phyloP scores from a whole-genome alignment of 495 filamentous ascomycete species.

The Podospora appendiculata region DNA sequence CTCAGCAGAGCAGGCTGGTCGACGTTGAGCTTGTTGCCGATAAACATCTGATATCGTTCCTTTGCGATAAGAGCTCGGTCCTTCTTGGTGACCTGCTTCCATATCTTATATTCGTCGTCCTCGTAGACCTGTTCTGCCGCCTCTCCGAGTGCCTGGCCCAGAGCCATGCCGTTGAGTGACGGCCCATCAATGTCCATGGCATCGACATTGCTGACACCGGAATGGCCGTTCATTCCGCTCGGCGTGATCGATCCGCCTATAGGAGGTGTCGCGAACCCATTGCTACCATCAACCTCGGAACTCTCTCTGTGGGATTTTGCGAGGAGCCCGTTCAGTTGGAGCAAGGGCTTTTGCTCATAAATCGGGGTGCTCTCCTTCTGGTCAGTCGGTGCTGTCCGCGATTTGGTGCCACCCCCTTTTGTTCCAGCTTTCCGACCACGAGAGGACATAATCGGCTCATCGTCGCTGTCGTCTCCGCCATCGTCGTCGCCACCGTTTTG shows the following conservation, averaged over 20 bases:
- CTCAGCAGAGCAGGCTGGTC: constrained; percentile 84
- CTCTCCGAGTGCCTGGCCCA: constrained; percentile 44
- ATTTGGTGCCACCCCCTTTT: constrained; percentile 63
- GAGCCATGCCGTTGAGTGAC: constrained; percentile 51
- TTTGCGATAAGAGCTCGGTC: constrained; percentile 81
- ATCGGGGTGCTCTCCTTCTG: constrained; percentile 76
- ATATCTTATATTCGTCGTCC: constrained; percentile 89
- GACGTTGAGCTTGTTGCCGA: constrained; percentile 70
- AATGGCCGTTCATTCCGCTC: constrained; percentile 59
- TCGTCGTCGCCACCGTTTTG: constrained; percentile 73
- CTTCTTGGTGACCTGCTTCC: constrained; percentile 98
- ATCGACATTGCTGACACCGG: constrained; percentile 64
- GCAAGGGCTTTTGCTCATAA: constrained; percentile 51
- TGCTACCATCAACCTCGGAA: constrained; percentile 57
- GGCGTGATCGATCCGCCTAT: constrained; percentile 72
- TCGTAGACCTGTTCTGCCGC: constrained; percentile 51
- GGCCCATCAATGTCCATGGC: constrained; percentile 74
- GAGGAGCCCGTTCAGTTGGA: constrained; percentile 45
- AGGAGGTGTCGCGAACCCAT: constrained; percentile 78
- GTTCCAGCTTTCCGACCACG: constrained; percentile 84
- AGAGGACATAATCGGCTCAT: constrained; percentile 97
- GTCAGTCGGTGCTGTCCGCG: constrained; percentile 67
- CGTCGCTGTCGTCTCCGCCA: constrained; percentile 83
- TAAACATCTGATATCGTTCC: constrained; percentile 74
- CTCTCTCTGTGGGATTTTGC: constrained; percentile 41